Conservation (phyloP, 345 rosid genomes). For the Draba incana region DNA sequence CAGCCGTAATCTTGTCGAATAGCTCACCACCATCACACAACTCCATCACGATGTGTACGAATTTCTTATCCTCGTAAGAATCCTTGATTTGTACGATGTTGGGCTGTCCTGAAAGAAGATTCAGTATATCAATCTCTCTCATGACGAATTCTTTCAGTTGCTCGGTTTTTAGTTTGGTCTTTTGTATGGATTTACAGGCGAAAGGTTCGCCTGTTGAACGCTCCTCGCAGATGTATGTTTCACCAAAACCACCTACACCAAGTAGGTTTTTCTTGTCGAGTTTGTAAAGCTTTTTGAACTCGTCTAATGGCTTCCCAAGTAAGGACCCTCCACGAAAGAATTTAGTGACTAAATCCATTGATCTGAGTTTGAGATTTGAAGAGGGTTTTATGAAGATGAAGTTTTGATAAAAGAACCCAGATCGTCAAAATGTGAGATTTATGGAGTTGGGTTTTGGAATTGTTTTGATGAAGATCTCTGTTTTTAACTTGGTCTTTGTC, state of each 20-base stretch:
- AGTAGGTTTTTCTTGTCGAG: constrained; percentile 49
- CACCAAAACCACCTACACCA: constrained; percentile 72
- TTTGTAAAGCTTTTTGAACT: constrained; percentile 49
- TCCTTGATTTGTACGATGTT: constrained; percentile 69
- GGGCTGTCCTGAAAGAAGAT: constrained; percentile 66
- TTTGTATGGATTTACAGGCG: constrained; percentile 72
- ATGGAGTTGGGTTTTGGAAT: too few species aligned
- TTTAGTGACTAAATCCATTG: constrained; percentile 3
- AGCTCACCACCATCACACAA: constrained; percentile 80
- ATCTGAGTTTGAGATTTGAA: not conserved
- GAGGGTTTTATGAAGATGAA: not conserved
- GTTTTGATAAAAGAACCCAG: not conserved
- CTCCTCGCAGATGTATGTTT: constrained; percentile 65
- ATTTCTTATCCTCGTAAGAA: constrained; percentile 58
- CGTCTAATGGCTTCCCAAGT: constrained; percentile 64
- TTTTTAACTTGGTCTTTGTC: too few species aligned
- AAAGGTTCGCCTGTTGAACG: constrained; percentile 51
- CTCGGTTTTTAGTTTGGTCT: constrained; percentile 51
- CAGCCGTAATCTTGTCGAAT: constrained; percentile 54
- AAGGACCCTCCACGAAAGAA: constrained; percentile 37
- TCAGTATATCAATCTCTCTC: constrained; percentile 67
- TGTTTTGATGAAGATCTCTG: too few species aligned
- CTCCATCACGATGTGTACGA: constrained; percentile 78
- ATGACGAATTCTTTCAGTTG: constrained; percentile 57
- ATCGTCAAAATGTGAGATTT: too few species aligned